phyloP scores from a whole-genome alignment of 179 eudicot genomes.

The Beta lomatogona region DNA sequence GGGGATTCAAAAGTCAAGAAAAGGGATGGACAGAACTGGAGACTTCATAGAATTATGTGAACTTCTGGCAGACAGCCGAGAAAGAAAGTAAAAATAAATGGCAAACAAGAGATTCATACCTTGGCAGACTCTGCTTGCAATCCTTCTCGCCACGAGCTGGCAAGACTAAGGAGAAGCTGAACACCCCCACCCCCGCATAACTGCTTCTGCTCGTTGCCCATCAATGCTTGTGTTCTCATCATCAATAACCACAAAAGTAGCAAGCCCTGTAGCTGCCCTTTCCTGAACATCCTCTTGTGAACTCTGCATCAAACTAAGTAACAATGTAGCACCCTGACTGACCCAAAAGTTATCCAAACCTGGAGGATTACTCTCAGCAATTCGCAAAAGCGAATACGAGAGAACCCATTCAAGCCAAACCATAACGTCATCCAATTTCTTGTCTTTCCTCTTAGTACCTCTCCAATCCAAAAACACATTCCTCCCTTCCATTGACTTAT shows the following conservation, averaged over 20 bases:
- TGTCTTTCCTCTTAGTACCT: conserved; percentile 43
- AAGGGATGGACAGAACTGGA: not conserved
- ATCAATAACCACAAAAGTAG: conserved; percentile 95
- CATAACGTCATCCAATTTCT: conserved; percentile 63
- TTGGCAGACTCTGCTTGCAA: conserved; percentile 94
- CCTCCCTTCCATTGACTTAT: conserved; percentile 52
- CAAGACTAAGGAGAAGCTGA: conserved; percentile 76
- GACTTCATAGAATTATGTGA: not conserved
- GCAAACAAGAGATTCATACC: conserved; percentile 39
- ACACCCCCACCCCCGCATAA: conserved; percentile 91
- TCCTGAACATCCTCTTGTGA: conserved; percentile 97
- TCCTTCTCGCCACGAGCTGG: conserved; percentile 92
- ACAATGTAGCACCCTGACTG: conserved; percentile 77
- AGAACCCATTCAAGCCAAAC: conserved; percentile 90
- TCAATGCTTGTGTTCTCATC: conserved; percentile 93
- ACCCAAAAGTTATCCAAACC: conserved; percentile 94
- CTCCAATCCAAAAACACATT: conserved; percentile 79
- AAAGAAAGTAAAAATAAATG: not conserved
- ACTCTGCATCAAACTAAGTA: conserved; percentile 85
- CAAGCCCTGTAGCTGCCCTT: conserved; percentile 92
- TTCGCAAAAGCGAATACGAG: conserved; percentile 81
- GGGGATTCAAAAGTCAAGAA: too few species aligned
- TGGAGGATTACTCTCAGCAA: conserved; percentile 81
- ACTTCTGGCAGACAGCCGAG: not conserved
- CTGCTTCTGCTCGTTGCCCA: conserved; percentile 87